Percentiles rank a stretch among this genome's conserved stretches.
These are phyloP conservation scores for Colletotrichum camelliae DNA, from an alignment of 2,329 filamentous ascomycete species.

Conservation along the genomic window DNA sequence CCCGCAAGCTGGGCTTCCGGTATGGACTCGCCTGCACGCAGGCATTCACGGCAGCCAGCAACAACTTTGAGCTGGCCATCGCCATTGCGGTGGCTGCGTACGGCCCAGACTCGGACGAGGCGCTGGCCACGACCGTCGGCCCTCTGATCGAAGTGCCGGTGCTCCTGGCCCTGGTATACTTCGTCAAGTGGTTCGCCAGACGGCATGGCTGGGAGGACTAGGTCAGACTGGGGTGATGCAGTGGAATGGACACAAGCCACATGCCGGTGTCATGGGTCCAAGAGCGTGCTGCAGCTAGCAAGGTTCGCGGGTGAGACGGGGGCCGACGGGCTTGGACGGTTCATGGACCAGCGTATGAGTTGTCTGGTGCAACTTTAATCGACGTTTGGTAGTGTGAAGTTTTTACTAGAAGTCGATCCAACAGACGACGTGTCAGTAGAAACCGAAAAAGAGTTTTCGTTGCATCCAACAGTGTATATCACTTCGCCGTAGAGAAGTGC, in stretches of 20 bases:
- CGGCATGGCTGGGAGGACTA: slow-evolving; percentile 59
- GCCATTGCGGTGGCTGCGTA: slow-evolving; percentile 85
- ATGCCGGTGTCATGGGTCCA: slow-evolving; percentile 8
- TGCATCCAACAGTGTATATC: not conserved
- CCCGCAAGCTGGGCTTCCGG: slow-evolving; percentile 71
- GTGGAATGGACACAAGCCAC: not conserved
- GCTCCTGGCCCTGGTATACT: slow-evolving; percentile 77
- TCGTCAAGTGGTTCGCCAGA: slow-evolving; percentile 64
- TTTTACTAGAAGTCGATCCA: not conserved
- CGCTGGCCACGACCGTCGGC: slow-evolving; percentile 81
- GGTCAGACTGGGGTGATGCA: not conserved
- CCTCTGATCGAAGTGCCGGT: slow-evolving; percentile 89
- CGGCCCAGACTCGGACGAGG: slow-evolving; percentile 79
- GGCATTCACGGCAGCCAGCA: slow-evolving; percentile 88
- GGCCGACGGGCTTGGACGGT: not conserved
- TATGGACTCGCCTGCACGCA: slow-evolving; percentile 77
- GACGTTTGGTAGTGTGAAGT: not conserved
- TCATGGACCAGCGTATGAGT: not conserved
- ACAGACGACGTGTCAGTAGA: not conserved
- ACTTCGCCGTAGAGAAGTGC: not conserved
- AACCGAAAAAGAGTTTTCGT: not conserved
- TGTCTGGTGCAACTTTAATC: not conserved
- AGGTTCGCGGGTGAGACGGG: not conserved
- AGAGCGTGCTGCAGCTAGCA: not conserved
- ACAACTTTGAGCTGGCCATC: slow-evolving; percentile 93